Conservation (phyloP, 441 rosid genomes). For the Populus hybrid region DNA sequence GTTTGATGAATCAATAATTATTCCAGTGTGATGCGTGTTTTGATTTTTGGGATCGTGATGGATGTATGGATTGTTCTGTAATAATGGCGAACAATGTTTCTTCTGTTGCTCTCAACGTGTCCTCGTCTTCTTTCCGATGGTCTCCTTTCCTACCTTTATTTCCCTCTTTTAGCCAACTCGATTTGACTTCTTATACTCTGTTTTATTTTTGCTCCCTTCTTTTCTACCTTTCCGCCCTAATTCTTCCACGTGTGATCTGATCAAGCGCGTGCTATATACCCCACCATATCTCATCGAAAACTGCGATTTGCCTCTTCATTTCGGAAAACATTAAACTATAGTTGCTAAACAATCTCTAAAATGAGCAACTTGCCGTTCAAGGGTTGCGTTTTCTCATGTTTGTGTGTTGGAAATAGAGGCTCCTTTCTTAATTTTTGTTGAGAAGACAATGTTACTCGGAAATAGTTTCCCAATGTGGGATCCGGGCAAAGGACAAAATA, state of each 20-base stretch:
- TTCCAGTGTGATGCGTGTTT: neutral
- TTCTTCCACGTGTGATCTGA: neutral
- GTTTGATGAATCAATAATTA: neutral
- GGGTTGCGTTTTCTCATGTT: no score
- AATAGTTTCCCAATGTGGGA: no score
- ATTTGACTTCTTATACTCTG: neutral
- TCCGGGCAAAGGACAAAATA: no score
- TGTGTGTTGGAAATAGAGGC: no score
- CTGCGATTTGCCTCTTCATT: no score
- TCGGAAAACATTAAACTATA: no score
- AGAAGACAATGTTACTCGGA: no score
- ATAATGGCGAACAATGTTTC: neutral
- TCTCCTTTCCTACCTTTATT: neutral
- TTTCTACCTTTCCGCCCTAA: neutral
- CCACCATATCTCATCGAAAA: neutral
- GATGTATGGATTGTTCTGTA: neutral
- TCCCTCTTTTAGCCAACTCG: neutral
- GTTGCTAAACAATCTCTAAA: no score
- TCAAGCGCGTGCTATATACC: neutral
- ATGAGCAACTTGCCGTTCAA: no score
- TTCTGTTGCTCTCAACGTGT: conserved; percentile 15
- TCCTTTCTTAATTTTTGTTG: no score
- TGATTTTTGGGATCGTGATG: neutral
- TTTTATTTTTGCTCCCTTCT: neutral
- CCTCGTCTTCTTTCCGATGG: neutral